phyloP scores from a whole-genome alignment of 2,329 filamentous ascomycete species.

The Aspergillus hortae region DNA sequence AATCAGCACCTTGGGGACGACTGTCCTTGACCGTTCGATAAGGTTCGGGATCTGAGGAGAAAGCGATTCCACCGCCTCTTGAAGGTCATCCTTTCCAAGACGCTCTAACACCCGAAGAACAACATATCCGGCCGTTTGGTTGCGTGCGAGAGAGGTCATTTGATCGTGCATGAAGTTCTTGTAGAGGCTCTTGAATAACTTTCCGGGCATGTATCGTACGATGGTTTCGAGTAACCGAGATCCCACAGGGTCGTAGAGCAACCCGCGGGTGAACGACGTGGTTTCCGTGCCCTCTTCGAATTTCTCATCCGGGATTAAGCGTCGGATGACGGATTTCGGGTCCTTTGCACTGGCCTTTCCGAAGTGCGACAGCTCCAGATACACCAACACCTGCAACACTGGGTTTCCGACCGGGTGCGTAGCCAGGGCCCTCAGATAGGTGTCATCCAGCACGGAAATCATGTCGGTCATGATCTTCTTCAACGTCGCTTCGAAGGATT shows the following conservation, averaged over 20 bases:
- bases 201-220: constrained; percentile 74
- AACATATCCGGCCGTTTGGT: constrained; percentile 86
- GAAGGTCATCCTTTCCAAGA: constrained; percentile 80
- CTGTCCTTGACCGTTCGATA: constrained; percentile 70
- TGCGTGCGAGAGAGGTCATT: constrained; percentile 76
- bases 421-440: constrained; percentile 76
- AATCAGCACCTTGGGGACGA: constrained; percentile 76
- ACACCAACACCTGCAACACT: constrained; percentile 82
- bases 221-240: constrained; percentile 87
- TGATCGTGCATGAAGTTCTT: constrained; percentile 73
- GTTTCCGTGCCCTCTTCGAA: constrained; percentile 70
- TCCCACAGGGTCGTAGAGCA: constrained; percentile 87
- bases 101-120: constrained; percentile 79
- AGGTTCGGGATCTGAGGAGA: constrained; percentile 69
- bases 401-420: constrained; percentile 90
- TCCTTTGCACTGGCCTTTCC: constrained; percentile 65
- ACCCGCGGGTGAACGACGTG: constrained; percentile 75
- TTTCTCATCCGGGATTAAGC: constrained; percentile 75
- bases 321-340: constrained; percentile 66
- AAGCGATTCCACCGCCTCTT: constrained; percentile 68
- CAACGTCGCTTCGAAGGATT: constrained; percentile 71
- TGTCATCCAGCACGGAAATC: constrained; percentile 70
- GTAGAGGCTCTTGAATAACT: constrained; percentile 86
- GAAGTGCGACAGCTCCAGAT: constrained; percentile 75
- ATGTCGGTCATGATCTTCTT: constrained; percentile 80